Conservation (phyloP, 2,329 filamentous ascomycete species). For the Fusarium longipes region DNA sequence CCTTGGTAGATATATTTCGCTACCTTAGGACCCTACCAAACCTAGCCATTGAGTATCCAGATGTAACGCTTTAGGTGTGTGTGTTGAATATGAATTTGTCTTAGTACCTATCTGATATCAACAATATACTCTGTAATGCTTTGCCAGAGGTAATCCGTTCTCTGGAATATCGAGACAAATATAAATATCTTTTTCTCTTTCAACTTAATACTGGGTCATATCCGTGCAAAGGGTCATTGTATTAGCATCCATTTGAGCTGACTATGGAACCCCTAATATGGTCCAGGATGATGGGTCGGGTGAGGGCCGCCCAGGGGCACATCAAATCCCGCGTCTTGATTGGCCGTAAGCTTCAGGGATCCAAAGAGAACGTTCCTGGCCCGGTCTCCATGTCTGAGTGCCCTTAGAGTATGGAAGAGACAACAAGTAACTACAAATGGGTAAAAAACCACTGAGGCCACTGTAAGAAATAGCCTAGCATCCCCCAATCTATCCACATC, state of each 20-base stretch:
- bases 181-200: neutral
- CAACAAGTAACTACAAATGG: neutral
- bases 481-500: conserved; percentile 5
- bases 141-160: neutral
- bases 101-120: no score
- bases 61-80: no score
- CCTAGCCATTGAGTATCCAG: no score
- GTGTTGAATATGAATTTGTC: neutral
- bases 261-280: conserved; percentile 44
- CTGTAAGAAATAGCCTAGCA: conserved; percentile 15
- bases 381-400: neutral
- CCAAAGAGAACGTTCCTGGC: conserved; percentile 20
- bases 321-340: conserved; percentile 18
- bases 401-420: conserved; percentile 7
- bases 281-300: conserved; percentile 21
- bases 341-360: conserved; percentile 33
- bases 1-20: no score
- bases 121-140: neutral
- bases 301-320: conserved; percentile 8
- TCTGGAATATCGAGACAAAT: neutral
- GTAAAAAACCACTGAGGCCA: conserved; percentile 16
- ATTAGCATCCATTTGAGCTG: conserved; percentile 11
- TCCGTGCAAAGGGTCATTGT: conserved; percentile 28
- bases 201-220: no score
- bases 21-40: neutral